Percentiles rank a stretch among this genome's conserved stretches.
Evolutionary conservation across 1,284 basidiomycete species (phyloP).

Genomic region (Naganishia sp.): DNA sequence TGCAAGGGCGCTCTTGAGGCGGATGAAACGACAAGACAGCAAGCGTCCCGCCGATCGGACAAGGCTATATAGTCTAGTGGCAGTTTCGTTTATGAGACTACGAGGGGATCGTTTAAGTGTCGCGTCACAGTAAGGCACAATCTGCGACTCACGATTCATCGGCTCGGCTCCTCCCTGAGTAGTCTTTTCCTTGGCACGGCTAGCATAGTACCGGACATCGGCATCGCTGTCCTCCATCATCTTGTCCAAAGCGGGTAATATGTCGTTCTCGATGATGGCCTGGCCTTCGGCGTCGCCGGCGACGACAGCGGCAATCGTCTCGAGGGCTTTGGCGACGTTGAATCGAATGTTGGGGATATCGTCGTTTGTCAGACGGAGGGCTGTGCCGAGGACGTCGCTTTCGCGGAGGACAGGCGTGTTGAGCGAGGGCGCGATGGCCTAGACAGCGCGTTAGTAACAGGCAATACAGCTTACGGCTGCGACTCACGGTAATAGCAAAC

Average conservation of each 20-base stretch:
- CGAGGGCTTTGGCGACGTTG: constrained; percentile 94
- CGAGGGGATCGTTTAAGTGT: neutral
- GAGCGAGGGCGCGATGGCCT: constrained; percentile 95
- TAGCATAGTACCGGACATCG: constrained; percentile 67
- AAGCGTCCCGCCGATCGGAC: neutral
- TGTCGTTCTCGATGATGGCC: constrained; percentile 69
- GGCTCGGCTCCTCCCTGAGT: constrained; percentile 30
- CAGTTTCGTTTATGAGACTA: constrained; percentile 7
- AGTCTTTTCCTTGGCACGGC: constrained; percentile 52
- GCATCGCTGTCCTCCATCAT: constrained; percentile 89
- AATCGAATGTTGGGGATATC: constrained; percentile 99
- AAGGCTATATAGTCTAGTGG: neutral
- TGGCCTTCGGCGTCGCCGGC: constrained; percentile 68
- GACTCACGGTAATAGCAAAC: constrained; percentile 89
- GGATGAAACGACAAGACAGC: neutral
- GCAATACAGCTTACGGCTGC: constrained; percentile 1
- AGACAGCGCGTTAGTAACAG: constrained; percentile 26
- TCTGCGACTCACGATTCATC: constrained; percentile 29
- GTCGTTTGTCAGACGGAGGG: constrained; percentile 81
- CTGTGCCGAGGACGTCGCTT: constrained; percentile 77
- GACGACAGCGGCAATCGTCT: constrained; percentile 77
- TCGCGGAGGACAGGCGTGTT: constrained; percentile 79
- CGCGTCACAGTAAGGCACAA: neutral
- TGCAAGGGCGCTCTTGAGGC: constrained; percentile 12
- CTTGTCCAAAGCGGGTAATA: constrained; percentile 80